A percentile compares a stretch with the other conserved stretches of the same genome.
Evolutionary conservation across 75 land plant species (phyloP).

Genomic region (Chamaecyparis obtusa): DNA sequence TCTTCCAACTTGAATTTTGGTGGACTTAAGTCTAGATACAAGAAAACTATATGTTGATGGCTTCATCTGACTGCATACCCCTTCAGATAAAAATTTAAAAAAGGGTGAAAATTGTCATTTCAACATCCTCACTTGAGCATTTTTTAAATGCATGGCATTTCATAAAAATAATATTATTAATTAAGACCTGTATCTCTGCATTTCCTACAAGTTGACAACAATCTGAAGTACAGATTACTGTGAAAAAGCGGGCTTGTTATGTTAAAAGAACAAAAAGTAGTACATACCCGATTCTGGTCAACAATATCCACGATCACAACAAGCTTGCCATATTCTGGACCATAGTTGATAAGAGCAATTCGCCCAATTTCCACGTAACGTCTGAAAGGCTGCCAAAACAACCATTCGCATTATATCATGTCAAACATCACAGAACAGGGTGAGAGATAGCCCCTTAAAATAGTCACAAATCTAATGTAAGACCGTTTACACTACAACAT

Average conservation of each 20-base stretch:
- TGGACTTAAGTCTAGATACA: too few relatives aligned
- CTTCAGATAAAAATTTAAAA: too few relatives aligned
- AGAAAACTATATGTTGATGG: too few relatives aligned
- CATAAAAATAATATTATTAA: background rate
- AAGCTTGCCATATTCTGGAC: slow-evolving; percentile 58
- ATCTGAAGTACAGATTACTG: too few relatives aligned
- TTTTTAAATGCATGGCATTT: too few relatives aligned
- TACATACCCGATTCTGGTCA: slow-evolving; percentile 55
- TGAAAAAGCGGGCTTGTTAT: background rate
- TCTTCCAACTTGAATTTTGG: too few relatives aligned
- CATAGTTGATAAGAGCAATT: slow-evolving; percentile 59
- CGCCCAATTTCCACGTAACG: slow-evolving; percentile 67
- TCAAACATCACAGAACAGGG: background rate
- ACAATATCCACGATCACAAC: slow-evolving; percentile 70
- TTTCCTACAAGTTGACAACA: too few relatives aligned
- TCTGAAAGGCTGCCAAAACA: slow-evolving; percentile 38
- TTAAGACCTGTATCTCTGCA: too few relatives aligned
- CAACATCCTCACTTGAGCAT: too few relatives aligned
- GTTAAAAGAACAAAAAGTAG: background rate
- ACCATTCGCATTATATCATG: background rate
- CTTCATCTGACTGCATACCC: too few relatives aligned
- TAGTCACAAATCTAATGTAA: background rate
- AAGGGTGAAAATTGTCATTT: too few relatives aligned
- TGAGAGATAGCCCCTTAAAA: background rate
- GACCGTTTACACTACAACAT: background rate